phyloP scores from a whole-genome alignment of 306 rosid species.

The Aeschynomene evenia region DNA sequence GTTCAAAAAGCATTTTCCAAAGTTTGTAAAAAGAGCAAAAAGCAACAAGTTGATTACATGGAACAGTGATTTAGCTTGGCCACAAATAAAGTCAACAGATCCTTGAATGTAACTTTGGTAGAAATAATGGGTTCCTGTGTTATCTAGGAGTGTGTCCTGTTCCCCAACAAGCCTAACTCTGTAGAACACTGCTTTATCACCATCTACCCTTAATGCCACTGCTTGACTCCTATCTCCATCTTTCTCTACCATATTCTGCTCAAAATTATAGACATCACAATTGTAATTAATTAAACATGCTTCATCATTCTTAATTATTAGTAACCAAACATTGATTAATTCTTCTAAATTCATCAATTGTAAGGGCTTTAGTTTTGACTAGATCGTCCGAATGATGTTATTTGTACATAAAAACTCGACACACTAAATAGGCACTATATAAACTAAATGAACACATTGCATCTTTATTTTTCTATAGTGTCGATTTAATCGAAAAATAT shows the following conservation, averaged over 20 bases:
- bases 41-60: conserved; percentile 33
- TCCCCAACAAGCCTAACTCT: conserved; percentile 53
- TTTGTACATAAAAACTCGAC: too few species aligned
- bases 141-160: conserved; percentile 73
- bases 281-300: background rate
- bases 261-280: background rate
- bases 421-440: too few species aligned
- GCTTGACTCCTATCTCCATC: conserved; percentile 60
- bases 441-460: too few species aligned
- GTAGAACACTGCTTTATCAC: conserved; percentile 72
- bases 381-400: too few species aligned
- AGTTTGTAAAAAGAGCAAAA: background rate
- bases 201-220: conserved; percentile 60
- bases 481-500: too few species aligned
- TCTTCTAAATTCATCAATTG: background rate
- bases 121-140: conserved; percentile 60
- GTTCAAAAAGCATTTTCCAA: too few species aligned
- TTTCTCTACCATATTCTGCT: conserved; percentile 59
- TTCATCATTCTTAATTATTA: background rate
- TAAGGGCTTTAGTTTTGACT: too few species aligned
- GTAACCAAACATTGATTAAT: background rate
- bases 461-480: too few species aligned
- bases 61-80: conserved; percentile 57
- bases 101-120: conserved; percentile 63
- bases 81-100: conserved; percentile 61